Evolutionary conservation across 345 rosid genomes (phyloP).

Genomic region (Rhodamnia argentea): DNA sequence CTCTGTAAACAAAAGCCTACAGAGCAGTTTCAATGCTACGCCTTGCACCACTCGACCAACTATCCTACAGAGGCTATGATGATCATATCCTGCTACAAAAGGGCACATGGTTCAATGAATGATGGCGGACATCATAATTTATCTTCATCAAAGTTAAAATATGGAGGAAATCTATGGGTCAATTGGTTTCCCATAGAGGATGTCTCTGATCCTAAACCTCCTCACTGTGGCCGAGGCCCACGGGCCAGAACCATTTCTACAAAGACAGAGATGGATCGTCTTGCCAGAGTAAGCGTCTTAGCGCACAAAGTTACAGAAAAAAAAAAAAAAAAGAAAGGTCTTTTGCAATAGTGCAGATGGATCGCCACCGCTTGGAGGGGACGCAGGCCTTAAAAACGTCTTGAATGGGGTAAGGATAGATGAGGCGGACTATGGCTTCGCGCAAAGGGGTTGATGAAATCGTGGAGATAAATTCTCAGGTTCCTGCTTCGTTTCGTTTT

Average conservation of each 20-base stretch:
- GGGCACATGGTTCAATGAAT: not conserved
- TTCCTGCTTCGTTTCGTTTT: not conserved
- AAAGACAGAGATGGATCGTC: not conserved
- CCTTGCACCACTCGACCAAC: too few species aligned
- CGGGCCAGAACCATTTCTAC: not conserved
- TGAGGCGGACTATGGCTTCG: not conserved
- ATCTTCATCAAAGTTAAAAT: not conserved
- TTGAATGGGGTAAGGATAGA: not conserved
- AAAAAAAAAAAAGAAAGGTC: too few species aligned
- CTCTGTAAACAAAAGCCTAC: too few species aligned
- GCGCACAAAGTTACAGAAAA: not conserved
- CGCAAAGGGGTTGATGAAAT: not conserved
- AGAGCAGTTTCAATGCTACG: too few species aligned
- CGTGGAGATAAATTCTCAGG: too few species aligned
- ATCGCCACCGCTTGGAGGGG: not conserved
- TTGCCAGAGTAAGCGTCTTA: too few species aligned
- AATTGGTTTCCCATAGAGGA: not conserved
- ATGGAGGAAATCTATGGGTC: not conserved
- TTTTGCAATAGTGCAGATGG: not conserved
- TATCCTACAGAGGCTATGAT: too few species aligned
- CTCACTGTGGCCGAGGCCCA: not conserved
- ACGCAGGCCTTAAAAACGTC: not conserved
- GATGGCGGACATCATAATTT: not conserved
- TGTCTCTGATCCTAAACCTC: not conserved
- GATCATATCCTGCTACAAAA: too few species aligned